Base-by-base conservation (phyloP, 2,329 filamentous ascomycete species). In the Cercospora janseana region DNA sequence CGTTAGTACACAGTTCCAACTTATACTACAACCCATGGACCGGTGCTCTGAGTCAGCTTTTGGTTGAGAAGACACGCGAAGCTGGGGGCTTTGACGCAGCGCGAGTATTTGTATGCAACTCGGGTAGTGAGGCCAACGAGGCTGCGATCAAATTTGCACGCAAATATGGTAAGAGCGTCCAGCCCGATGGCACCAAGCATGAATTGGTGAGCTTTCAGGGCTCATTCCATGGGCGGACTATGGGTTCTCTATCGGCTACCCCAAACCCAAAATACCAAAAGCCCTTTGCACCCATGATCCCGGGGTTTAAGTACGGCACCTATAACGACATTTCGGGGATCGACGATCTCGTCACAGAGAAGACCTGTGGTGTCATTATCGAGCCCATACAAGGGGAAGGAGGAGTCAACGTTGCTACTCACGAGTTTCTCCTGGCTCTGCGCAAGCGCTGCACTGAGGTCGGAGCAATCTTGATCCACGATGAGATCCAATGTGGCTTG, bases 381-480 rank as follows among this genome's bases (percentile, higher is more conserved):
- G 93, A 98, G 76, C 93, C 93, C 6, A 95, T 98, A 54, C 93
- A 98, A 72, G 93, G 93, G 51, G 93, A 98, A 73, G 93, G 93
- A 12, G 93, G 93, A 59, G 86, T 98, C 44, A 86, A 92, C 61
- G 83, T 87, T 8, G 93, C 88, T 3, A 85, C 80, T 0, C 82
- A 87, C 3, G 88, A 89, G 58, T 98, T 97, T 70, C 78, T 98
- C 18, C 69, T 83, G 18, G 87, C 89, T 1, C 79, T 98, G n/a
- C 88, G 89, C 51, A 80, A 80, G 66, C 82, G 91, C 52, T 96
- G 91, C 70, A 85, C 84, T 49, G 85, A 89, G 61, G 89, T 96
- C 24, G 89, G 88, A 44, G 91, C 92, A 1, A 82, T 97, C 3
- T 75, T 98, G 50, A 87, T 96, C 66, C 92, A 93, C 69, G 93